These are phyloP conservation scores for Syncephalis fuscata DNA, from an alignment of 371 early-diverging fungal genomes.

Conservation along the genomic window DNA sequence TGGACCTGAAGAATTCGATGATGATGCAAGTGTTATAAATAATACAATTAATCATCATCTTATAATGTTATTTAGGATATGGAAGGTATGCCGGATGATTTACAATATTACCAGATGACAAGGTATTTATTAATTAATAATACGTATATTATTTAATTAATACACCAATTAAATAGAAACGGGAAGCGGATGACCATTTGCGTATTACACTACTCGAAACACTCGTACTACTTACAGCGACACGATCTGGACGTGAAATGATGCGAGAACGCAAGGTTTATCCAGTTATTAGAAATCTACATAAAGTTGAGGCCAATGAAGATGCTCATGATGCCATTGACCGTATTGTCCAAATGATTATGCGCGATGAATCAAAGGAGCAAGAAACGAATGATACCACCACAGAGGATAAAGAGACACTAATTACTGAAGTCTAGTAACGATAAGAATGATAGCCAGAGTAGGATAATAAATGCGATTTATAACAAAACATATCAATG, in stretches of 20 bases:
- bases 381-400: no score
- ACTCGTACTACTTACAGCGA: constrained; percentile 57
- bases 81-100: constrained; percentile 87
- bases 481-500: no score
- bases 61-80: no score
- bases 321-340: constrained; percentile 49
- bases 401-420: no score
- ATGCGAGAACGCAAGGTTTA: constrained; percentile 72
- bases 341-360: constrained; percentile 66
- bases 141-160: neutral
- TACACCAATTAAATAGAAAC: constrained; percentile 18
- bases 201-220: constrained; percentile 59
- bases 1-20: constrained; percentile 80
- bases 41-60: no score
- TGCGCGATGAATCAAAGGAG: constrained; percentile 50
- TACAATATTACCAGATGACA: constrained; percentile 66
- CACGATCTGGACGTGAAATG: constrained; percentile 57
- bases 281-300: constrained; percentile 66
- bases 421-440: no score
- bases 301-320: constrained; percentile 49
- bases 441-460: no score
- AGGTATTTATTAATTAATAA: constrained; percentile 18
- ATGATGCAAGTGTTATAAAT: constrained; percentile 30
- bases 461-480: no score
- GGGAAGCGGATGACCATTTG: constrained; percentile 65